These are phyloP conservation scores for Mycena belliarum DNA, from an alignment of 768 basidiomycete species.

Conservation along the genomic window DNA sequence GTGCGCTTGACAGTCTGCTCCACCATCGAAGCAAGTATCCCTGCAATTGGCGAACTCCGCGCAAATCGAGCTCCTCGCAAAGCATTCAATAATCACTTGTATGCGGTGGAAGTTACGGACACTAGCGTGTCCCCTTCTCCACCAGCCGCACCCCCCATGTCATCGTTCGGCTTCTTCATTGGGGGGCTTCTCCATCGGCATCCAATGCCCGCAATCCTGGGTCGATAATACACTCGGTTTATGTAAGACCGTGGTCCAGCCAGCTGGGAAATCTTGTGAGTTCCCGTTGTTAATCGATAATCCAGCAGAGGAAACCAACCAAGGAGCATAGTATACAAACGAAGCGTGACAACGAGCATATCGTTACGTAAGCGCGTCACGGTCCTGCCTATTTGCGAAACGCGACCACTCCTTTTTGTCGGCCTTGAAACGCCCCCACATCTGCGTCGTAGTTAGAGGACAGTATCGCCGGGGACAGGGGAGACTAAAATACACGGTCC, in stretches of 20 bases:
- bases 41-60: neutral
- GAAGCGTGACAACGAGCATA: neutral
- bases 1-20: neutral
- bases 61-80: neutral
- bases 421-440: constrained; percentile 18
- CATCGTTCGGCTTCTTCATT: constrained; percentile 12
- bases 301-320: neutral
- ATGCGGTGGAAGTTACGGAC: neutral
- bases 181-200: neutral
- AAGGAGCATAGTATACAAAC: neutral
- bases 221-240: neutral
- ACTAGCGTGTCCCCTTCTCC: neutral
- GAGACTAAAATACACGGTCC: constrained; percentile 8
- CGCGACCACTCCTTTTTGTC: constrained; percentile 12
- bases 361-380: neutral
- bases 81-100: constrained; percentile 15
- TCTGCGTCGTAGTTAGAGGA: neutral
- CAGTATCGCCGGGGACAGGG: too few relatives aligned
- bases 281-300: too few relatives aligned
- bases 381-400: constrained; percentile 11
- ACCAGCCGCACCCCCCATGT: neutral
- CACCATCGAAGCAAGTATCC: too few relatives aligned
- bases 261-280: neutral
- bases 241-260: neutral
- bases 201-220: neutral